Evolutionary conservation across 305 asterid genomes (phyloP).

Genomic region (Petunia hybrid): DNA sequence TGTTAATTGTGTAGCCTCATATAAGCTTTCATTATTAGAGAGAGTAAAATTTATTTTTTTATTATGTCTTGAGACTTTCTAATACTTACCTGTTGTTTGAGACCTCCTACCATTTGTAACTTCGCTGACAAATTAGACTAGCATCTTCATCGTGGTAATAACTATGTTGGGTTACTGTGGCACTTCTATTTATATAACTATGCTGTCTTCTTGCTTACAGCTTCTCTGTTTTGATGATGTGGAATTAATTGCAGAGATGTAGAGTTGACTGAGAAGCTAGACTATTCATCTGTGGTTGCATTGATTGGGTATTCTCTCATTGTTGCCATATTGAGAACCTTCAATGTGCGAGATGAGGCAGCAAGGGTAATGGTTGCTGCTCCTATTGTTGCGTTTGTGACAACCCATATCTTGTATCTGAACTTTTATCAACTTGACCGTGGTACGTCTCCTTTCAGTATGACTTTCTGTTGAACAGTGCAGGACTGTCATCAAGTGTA

Average conservation of each 20-base stretch:
- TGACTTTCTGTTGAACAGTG: slow-evolving; percentile 35
- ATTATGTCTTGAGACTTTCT: slow-evolving; percentile 29
- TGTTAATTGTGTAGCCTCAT: not conserved
- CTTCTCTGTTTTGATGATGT: slow-evolving; percentile 35
- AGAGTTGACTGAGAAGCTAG: slow-evolving; percentile 81
- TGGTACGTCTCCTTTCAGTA: slow-evolving; percentile 58
- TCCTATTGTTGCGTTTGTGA: slow-evolving; percentile 75
- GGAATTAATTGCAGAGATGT: slow-evolving; percentile 43
- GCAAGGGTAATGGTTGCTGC: slow-evolving; percentile 94
- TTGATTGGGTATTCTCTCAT: slow-evolving; percentile 81
- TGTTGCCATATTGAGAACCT: slow-evolving; percentile 71
- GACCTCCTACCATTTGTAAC: slow-evolving; percentile 45
- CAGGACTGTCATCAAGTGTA: not conserved
- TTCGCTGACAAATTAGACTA: slow-evolving; percentile 67
- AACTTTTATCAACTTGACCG: slow-evolving; percentile 70
- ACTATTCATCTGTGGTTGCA: slow-evolving; percentile 80
- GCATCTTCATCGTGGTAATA: not conserved
- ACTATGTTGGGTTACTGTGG: not conserved
- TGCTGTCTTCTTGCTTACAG: slow-evolving; percentile 17
- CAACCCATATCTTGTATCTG: slow-evolving; percentile 81
- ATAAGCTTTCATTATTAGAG: not conserved
- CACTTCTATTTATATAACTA: not conserved
- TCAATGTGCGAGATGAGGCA: slow-evolving; percentile 74
- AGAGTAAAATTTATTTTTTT: slow-evolving; percentile 16
- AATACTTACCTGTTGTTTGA: slow-evolving; percentile 10